Percentiles rank a stretch among this genome's conserved stretches.
Evolutionary conservation across 2,329 filamentous ascomycete genomes (phyloP).

Genomic region (Colletotrichum paranaense): DNA sequence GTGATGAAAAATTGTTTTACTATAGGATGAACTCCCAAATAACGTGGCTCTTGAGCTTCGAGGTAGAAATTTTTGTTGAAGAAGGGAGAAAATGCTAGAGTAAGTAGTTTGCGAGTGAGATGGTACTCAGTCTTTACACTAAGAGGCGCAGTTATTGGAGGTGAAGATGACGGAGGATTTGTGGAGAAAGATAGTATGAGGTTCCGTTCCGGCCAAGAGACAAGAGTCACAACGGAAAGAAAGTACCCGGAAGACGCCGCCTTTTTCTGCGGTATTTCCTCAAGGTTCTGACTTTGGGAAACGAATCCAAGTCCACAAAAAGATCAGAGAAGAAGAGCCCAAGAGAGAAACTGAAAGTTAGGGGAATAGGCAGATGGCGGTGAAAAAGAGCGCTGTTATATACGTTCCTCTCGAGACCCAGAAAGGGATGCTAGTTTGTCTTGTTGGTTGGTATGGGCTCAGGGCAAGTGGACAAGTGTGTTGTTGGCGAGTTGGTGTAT

Average conservation of each 20-base stretch:
- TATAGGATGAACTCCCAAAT: not conserved
- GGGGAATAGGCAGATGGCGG: conserved; percentile 16
- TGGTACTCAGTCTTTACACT: conserved; percentile 9
- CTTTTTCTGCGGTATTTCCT: not conserved
- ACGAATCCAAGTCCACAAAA: not conserved
- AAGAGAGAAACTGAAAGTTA: conserved; percentile 8
- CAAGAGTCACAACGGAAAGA: conserved; percentile 21
- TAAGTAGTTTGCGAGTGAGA: conserved; percentile 1
- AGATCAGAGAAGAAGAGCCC: conserved; percentile 8
- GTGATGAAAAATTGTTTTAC: not conserved
- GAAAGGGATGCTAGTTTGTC: conserved; percentile 35
- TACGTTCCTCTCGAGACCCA: conserved; percentile 17
- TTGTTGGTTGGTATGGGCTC: conserved; percentile 23
- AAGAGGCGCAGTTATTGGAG: not conserved
- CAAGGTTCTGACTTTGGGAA: not conserved
- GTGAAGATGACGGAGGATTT: conserved; percentile 33
- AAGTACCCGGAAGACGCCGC: not conserved
- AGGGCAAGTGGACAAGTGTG: conserved; percentile 2
- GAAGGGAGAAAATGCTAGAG: not conserved
- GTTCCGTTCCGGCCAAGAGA: not conserved
- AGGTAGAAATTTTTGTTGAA: not conserved
- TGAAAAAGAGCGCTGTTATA: conserved; percentile 27
- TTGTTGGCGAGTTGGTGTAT: conserved; percentile 30
- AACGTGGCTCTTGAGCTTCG: not conserved
- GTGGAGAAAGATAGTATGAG: conserved; percentile 16